Base-by-base conservation (phyloP, 306 rosid genomes). In the Cicer cuneatum region DNA sequence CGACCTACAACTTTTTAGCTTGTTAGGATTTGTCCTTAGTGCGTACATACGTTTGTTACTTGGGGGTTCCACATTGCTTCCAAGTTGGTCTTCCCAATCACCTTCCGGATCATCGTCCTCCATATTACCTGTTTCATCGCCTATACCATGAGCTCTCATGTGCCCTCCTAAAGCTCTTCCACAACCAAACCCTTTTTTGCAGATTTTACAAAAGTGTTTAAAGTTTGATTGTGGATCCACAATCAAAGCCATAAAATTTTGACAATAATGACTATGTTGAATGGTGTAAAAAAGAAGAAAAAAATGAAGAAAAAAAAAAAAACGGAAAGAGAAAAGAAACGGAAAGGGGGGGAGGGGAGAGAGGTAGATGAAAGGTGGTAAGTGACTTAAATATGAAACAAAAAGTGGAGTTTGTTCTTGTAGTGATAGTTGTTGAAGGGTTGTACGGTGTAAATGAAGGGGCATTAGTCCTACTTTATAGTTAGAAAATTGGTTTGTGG, bases 81-180 rank as follows among this genome's bases (percentile, higher is more conserved):
- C 89, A 0, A 83, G 43, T 71, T 84, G 86, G 1, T 87, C 91
- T 68, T 89, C 97, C 98, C 96, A 89, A 64, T 93, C 94, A 41
- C 90, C 84, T 5, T 84, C 90, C 0, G 80, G 85, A 47, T 90
- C 93, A 1, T 90, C 93, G 5, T 90, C 95, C 5, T 94, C 97
- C 42, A 89, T 66, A 7, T 77, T 85, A 1, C 79, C 73, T 0
- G 72, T 45, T 33, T 91, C 95, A 24, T 85, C 92, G 0, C 92
- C 96, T 10, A 92, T 92, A 33, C 99, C 99, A 49, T 94, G 99
- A 0, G 99, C 95, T 81, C 96, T 92, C 99, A 94, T 94, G 87
- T 94, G 99, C 5, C 97, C 99, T 40, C 99, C 99, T 0, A 94
- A 49, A 16, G 99, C 99, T 83, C 99, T 83, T 13, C 99, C 99